Evolutionary conservation across 2,329 filamentous ascomycete genomes (phyloP).

Genomic region (Hypoxylon sp.): DNA sequence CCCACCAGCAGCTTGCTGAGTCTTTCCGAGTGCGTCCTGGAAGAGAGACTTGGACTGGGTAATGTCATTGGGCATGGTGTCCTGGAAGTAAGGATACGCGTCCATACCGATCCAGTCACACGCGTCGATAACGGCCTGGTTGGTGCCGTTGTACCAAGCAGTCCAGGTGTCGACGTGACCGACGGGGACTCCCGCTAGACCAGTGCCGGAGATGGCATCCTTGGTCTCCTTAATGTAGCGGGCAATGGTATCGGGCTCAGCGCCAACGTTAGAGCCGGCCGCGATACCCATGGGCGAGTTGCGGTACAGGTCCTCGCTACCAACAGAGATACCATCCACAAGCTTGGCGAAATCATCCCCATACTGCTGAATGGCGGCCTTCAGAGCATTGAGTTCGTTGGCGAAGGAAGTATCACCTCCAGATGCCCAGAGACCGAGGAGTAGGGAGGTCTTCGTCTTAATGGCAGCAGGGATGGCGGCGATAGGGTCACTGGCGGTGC

Average conservation of each 20-base stretch:
- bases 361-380: constrained; percentile 75
- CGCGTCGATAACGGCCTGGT: constrained; percentile 75
- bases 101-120: constrained; percentile 87
- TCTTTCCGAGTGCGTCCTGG: constrained; percentile 72
- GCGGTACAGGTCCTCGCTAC: constrained; percentile 88
- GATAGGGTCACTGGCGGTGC: constrained; percentile 67
- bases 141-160: constrained; percentile 78
- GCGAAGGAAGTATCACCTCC: constrained; percentile 71
- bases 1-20: constrained; percentile 67
- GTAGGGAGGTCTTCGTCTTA: constrained; percentile 79
- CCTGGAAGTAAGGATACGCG: constrained; percentile 87
- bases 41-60: constrained; percentile 75
- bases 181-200: constrained; percentile 68
- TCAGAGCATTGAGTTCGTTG: constrained; percentile 81
- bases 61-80: constrained; percentile 74
- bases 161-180: constrained; percentile 95
- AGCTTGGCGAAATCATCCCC: constrained; percentile 73
- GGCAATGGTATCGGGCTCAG: constrained; percentile 71
- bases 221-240: constrained; percentile 79
- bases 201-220: constrained; percentile 71
- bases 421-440: constrained; percentile 88
- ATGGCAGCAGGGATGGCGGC: constrained; percentile 79
- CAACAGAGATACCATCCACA: constrained; percentile 86
- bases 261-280: constrained; percentile 72
- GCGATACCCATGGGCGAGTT: constrained; percentile 76